Base-by-base conservation (phyloP, 331 rosid genomes). In the Prunus yedoensis region DNA sequence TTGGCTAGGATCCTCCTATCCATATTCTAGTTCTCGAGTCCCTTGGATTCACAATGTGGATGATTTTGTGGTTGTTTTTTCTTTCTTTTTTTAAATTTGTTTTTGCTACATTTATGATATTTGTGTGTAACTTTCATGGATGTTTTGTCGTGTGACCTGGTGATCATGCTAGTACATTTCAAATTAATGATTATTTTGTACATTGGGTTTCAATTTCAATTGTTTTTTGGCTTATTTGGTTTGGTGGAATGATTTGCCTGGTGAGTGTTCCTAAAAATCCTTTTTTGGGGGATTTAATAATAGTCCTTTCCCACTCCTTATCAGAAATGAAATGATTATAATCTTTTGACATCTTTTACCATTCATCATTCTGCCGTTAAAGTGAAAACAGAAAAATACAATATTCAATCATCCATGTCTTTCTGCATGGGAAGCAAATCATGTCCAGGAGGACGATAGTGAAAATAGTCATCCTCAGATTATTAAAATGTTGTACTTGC, bases 11-110 rank as follows among this genome's bases (percentile, higher is more conserved):
- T 74, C 88, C 84, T 64, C 41, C 46, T 9, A 52, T 28, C 68
- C 21, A 14, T 66, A 47, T 70, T 82, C 8, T 20, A 66, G 18
- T 75, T 80, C 57, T 71, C 41, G 70, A 70, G 68, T 35, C 43
- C 51, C 17, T 17, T 73, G 83, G 77, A 80, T 73, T 70, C 76
- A 81, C 79, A 58, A 66, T 68, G 73, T 80, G 83, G 85, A 83
- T 53, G 80, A 54, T 64, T 71, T 10, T 70, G 45, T 64, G 35
- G 11, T 1, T 23, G 10, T 30, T 0, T 11, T 28, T 20, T 59
- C 23, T 68, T 59, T 8, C 47, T 21, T 10, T 46, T 2, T 47
- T 57, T 13, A 1, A 18, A 2, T 23, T 32, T 52, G 41, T 47
- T 45, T 21, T 66, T 15, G 17, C 23, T 16, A n/a, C 59, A 18